A percentile compares a stretch with the other conserved stretches of the same genome.
phyloP scores from a whole-genome alignment of 2,329 filamentous ascomycete genomes.

The Exophiala sideris region DNA sequence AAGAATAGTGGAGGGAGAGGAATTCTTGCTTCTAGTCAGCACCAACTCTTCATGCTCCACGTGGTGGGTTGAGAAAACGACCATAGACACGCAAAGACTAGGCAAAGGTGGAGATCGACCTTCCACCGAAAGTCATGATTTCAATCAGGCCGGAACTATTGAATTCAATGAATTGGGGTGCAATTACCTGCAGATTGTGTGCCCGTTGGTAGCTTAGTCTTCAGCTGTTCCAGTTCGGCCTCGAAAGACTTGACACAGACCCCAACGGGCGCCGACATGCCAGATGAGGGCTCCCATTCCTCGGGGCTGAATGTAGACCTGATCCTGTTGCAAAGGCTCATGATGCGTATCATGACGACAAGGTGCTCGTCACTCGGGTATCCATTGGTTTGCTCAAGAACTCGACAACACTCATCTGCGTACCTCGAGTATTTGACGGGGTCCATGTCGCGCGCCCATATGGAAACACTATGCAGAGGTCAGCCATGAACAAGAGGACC shows the following conservation, averaged over 20 bases:
- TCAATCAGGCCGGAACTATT: background rate
- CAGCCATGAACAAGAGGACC: no score
- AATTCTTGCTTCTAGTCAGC: conserved; percentile 26
- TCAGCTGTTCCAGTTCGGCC: conserved; percentile 37
- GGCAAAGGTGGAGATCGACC: background rate
- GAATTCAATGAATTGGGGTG: no score
- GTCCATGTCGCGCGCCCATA: conserved; percentile 44
- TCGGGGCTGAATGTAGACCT: conserved; percentile 30
- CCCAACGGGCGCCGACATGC: conserved; percentile 23
- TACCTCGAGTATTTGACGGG: conserved; percentile 53
- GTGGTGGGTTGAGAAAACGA: background rate
- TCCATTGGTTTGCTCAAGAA: conserved; percentile 46
- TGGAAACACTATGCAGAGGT: conserved; percentile 8
- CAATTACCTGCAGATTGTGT: background rate
- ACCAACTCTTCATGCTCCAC: background rate
- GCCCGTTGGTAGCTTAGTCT: conserved; percentile 13
- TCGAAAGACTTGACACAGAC: conserved; percentile 44
- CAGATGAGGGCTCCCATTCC: conserved; percentile 16
- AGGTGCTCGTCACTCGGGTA: conserved; percentile 48
- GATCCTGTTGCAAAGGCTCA: conserved; percentile 52
- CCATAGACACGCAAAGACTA: background rate
- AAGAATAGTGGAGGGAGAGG: conserved; percentile 29
- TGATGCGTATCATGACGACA: conserved; percentile 48
- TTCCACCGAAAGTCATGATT: background rate
- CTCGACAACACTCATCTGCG: conserved; percentile 49